A percentile compares a stretch with the other conserved stretches of the same genome.
These are phyloP conservation scores for Glycyrrhiza uralensis DNA, from an alignment of 306 rosid species.

Conservation along the genomic window DNA sequence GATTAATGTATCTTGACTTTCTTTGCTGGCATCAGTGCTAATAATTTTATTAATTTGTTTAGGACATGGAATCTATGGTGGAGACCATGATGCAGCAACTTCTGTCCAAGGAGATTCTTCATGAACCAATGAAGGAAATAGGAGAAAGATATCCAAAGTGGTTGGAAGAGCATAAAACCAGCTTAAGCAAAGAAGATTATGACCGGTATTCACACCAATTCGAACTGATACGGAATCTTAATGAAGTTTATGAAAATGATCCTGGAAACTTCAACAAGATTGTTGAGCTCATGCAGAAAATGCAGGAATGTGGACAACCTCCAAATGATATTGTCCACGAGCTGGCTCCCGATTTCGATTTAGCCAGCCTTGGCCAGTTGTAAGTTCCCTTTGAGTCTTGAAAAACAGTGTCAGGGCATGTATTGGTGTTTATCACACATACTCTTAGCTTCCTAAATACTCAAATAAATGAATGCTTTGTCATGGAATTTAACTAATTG, in stretches of 20 bases:
- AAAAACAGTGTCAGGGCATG: background rate
- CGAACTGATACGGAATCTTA: slow-evolving; percentile 64
- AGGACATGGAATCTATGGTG: slow-evolving; percentile 89
- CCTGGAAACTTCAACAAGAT: slow-evolving; percentile 69
- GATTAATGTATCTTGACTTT: background rate
- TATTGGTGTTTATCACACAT: background rate
- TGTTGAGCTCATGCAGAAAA: slow-evolving; percentile 94
- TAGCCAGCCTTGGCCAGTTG: slow-evolving; percentile 78
- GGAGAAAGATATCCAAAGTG: slow-evolving; percentile 96
- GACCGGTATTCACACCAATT: slow-evolving; percentile 66
- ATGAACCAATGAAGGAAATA: slow-evolving; percentile 96
- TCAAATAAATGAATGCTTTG: slow-evolving; percentile 7
- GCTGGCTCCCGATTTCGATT: slow-evolving; percentile 85
- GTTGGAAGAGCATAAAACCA: slow-evolving; percentile 79
- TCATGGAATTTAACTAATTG: slow-evolving; percentile 12
- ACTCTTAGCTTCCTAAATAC: background rate
- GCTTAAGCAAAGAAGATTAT: slow-evolving; percentile 74
- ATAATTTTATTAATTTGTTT: slow-evolving; percentile 7
- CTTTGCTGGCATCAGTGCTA: slow-evolving; percentile 5
- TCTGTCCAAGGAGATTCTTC: slow-evolving; percentile 91
- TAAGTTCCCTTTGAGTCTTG: slow-evolving; percentile 44
- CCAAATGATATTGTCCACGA: slow-evolving; percentile 82
- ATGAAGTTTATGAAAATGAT: slow-evolving; percentile 73
- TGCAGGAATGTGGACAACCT: slow-evolving; percentile 99
- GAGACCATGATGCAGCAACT: slow-evolving; percentile 98